A percentile compares a stretch with the other conserved stretches of the same genome.
Conservation (phyloP, 352 stramenopile species). For the Globisporangium cylindrosporum region DNA sequence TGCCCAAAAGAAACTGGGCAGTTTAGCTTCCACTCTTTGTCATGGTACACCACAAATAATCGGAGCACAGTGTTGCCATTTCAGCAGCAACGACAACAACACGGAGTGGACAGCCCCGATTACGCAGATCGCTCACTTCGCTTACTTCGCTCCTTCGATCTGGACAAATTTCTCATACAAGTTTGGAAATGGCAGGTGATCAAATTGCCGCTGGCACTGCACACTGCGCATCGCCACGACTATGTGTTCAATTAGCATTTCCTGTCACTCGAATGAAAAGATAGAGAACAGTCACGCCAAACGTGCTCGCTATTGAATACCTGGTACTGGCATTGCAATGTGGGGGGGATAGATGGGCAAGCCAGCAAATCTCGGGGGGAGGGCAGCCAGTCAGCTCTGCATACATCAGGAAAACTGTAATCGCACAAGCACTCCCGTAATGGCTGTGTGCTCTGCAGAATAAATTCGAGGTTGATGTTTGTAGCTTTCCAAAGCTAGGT, state of each 20-base stretch:
- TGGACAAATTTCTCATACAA: background rate
- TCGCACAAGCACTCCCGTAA: too few species aligned
- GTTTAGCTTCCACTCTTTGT: background rate
- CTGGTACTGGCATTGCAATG: too few species aligned
- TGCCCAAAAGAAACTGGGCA: background rate
- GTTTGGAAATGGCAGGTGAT: too few species aligned
- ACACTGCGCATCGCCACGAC: too few species aligned
- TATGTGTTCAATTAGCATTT: background rate
- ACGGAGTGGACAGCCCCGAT: background rate
- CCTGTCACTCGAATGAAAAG: background rate
- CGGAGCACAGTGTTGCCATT: background rate
- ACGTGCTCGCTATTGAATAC: background rate
- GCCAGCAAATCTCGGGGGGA: too few species aligned
- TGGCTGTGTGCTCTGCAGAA: too few species aligned
- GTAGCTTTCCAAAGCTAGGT: too few species aligned
- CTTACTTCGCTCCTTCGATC: background rate
- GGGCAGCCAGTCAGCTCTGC: too few species aligned
- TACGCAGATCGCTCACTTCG: background rate
- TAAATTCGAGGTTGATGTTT: too few species aligned
- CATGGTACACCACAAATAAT: background rate
- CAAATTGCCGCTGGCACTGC: too few species aligned
- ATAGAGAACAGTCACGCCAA: background rate
- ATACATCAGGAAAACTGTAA: too few species aligned
- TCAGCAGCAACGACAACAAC: background rate
- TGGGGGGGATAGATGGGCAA: too few species aligned